phyloP scores from a whole-genome alignment of 2,329 filamentous ascomycete species.

The Cadophora luteo-olivacea region DNA sequence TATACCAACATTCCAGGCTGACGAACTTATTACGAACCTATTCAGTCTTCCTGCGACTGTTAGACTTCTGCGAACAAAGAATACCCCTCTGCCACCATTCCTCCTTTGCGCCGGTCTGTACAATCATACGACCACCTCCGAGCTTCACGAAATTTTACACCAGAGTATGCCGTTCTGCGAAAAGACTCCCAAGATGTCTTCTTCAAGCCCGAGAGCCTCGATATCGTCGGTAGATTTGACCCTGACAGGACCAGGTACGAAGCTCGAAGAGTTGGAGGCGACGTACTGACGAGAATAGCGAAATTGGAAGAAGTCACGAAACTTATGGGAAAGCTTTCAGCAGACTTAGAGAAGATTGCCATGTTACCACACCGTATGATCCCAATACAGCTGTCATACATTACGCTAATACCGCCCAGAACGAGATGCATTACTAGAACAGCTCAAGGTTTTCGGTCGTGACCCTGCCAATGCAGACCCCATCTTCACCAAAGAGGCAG shows the following conservation, averaged over 20 bases:
- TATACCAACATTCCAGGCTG: constrained; percentile 6
- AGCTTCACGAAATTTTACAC: background rate
- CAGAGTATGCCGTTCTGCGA: constrained; percentile 13
- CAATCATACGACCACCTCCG: background rate
- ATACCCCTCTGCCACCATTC: background rate
- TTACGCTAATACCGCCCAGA: constrained; percentile 53
- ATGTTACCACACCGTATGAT: constrained; percentile 66
- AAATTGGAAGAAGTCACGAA: constrained; percentile 73
- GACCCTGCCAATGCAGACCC: constrained; percentile 75
- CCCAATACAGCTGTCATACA: background rate
- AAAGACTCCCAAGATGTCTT: constrained; percentile 28
- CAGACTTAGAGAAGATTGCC: constrained; percentile 65
- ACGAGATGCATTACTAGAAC: constrained; percentile 64
- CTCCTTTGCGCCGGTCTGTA: background rate
- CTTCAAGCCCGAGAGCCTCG: constrained; percentile 30
- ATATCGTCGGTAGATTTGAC: constrained; percentile 35
- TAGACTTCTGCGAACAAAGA: background rate
- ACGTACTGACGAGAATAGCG: constrained; percentile 50
- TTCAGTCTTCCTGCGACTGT: background rate
- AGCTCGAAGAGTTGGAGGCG: background rate
- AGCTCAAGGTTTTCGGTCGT: constrained; percentile 82
- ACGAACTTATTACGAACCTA: background rate
- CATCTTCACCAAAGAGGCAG: constrained; percentile 82
- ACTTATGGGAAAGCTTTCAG: constrained; percentile 65
- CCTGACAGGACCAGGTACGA: constrained; percentile 37